phyloP scores from a whole-genome alignment of 352 stramenopile genomes.

The Globisporangium perplexum region DNA sequence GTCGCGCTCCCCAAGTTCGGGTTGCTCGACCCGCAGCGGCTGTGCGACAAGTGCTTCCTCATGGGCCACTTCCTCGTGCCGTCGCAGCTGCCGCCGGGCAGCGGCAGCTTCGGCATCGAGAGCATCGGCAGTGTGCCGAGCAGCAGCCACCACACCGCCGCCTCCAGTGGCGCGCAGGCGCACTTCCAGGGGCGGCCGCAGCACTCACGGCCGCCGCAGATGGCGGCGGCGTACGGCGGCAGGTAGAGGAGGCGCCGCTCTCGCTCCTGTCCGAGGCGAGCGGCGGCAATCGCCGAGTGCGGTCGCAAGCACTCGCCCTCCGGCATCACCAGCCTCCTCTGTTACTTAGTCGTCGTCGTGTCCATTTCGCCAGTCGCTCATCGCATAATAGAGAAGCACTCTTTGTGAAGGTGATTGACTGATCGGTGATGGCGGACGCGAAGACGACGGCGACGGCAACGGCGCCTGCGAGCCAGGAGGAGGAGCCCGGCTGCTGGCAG shows the following conservation, averaged over 20 bases:
- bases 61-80: constrained; percentile 53
- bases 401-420: neutral
- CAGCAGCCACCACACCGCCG: neutral
- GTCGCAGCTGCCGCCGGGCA: constrained; percentile 20
- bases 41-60: constrained; percentile 79
- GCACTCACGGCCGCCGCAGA: constrained; percentile 15
- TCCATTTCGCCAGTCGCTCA: neutral
- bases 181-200: constrained; percentile 2
- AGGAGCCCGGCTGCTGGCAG: constrained; percentile 62
- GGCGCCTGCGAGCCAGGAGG: neutral
- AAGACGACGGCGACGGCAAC: neutral
- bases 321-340: neutral
- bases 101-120: constrained; percentile 26
- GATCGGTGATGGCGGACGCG: constrained; percentile 4
- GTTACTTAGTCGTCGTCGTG: neutral
- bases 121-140: constrained; percentile 18
- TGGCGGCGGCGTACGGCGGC: constrained; percentile 11
- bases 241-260: neutral
- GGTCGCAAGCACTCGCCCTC: neutral
- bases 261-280: neutral
- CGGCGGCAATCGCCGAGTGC: neutral
- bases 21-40: constrained; percentile 60
- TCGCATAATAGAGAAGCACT: constrained; percentile 17
- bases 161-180: constrained; percentile 20
- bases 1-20: constrained; percentile 71